Base-by-base conservation (phyloP, 768 basidiomycete genomes). In the Agaricus sinodeliciosus region DNA sequence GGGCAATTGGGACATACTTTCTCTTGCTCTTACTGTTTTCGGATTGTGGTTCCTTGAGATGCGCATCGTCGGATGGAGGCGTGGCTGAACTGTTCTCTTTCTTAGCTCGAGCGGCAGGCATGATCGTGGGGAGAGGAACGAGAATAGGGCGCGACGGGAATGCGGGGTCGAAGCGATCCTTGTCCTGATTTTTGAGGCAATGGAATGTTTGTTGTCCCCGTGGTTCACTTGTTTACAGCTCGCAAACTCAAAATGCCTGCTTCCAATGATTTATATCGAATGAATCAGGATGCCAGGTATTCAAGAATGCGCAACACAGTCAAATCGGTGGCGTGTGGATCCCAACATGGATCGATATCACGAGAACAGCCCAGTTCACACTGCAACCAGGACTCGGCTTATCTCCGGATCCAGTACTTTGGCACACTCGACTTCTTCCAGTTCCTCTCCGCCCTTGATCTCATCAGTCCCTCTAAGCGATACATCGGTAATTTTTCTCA, bases 1-100 rank as follows among this genome's bases (percentile, higher is more conserved):
- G 77, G 75, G 63, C 67, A 74, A 72, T 65, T 62, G 55, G 52
- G 55, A 80, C 85, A 69, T 71, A 87, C 85, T 87, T 88, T 81
- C 85, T 78, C 75, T 87, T 87, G 72, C 75, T 77, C 73, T 82
- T 86, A 73, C 76, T 80, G 70, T 78, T 84, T 77, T 85, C 82
- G 78, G 80, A 65, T 66, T 69, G 62, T 59, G 71, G 65, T 67
- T 80, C 78, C 72, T 78, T 79, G 65, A 69, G 65, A 65, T 70
- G 68, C 60, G 72, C 69, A 66, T 82, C 83, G 75, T 84, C 83
- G 61, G 83, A 83, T 67, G 81, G 76, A 57, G 80, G 79, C 60
- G 81, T 77, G 69, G 77, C 71, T 60, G 81, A 82, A 66, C 69
- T 74, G 51, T 62, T 70, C 71, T 81, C 81, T 76, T 84, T 84